A percentile compares a stretch with the other conserved stretches of the same genome.
phyloP scores from a whole-genome alignment of 2,329 filamentous ascomycete species.

The Sporothrix protearum region DNA sequence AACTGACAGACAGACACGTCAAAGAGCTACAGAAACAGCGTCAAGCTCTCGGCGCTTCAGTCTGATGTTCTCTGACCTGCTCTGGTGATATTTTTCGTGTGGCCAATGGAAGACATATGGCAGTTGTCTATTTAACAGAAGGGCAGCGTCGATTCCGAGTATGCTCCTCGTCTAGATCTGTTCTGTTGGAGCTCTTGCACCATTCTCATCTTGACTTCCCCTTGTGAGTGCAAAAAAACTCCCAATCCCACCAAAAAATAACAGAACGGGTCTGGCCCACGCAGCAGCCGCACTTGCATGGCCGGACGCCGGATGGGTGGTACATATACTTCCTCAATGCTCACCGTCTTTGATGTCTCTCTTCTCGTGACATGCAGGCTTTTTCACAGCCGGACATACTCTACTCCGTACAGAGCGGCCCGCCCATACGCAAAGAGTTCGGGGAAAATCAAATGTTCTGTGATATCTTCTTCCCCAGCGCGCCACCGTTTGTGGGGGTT shows the following conservation, averaged over 20 bases:
- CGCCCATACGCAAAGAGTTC: neutral
- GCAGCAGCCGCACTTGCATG: neutral
- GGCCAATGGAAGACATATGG: neutral
- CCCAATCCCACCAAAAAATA: slow-evolving; percentile 3
- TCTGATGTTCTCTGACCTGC: neutral
- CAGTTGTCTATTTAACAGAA: neutral
- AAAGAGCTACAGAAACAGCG: neutral
- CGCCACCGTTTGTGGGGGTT: slow-evolving; percentile 13
- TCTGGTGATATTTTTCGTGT: neutral
- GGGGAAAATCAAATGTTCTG: neutral
- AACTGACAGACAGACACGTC: neutral
- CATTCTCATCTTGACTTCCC: too few relatives aligned
- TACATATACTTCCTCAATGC: neutral
- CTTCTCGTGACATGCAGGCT: slow-evolving; percentile 1
- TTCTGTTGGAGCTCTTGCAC: neutral
- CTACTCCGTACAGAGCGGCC: neutral
- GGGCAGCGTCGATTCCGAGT: neutral
- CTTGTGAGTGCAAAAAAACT: neutral
- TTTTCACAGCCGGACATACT: neutral
- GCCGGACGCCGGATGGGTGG: neutral
- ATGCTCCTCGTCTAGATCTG: neutral
- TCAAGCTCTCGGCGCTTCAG: neutral
- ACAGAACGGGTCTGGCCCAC: slow-evolving; percentile 3
- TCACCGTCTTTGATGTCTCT: neutral
- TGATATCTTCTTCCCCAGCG: neutral